Conservation (phyloP, 176 grass and related monocot genomes). For the Avena insularis region DNA sequence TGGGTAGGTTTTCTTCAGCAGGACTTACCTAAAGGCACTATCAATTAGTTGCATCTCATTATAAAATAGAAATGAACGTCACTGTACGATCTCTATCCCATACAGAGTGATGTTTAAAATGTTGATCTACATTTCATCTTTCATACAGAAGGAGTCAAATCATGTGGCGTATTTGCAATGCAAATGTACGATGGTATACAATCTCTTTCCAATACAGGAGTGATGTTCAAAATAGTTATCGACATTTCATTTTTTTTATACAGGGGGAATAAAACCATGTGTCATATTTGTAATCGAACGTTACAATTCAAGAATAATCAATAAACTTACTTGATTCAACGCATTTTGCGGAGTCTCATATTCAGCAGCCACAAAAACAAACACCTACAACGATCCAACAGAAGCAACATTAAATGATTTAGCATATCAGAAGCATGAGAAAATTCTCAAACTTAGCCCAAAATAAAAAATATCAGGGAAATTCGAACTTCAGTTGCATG, state of each 20-base stretch:
- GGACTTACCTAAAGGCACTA: not conserved
- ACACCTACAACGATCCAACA: slow-evolving; percentile 65
- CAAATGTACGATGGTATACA: not conserved
- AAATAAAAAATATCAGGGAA: not conserved
- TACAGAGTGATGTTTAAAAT: not conserved
- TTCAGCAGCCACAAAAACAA: slow-evolving; percentile 98
- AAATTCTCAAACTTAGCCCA: not conserved
- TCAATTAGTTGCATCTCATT: not conserved
- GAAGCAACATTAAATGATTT: slow-evolving; percentile 6
- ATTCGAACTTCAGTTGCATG: not conserved
- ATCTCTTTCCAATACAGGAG: not conserved
- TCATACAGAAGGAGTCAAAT: not conserved
- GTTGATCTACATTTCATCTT: not conserved
- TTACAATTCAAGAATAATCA: not conserved
- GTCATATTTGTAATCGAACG: not conserved
- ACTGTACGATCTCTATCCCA: not conserved
- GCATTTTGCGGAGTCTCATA: slow-evolving; percentile 91
- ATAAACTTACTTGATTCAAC: slow-evolving; percentile 78
- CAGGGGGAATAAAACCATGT: not conserved
- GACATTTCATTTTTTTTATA: not conserved
- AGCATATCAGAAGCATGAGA: not conserved
- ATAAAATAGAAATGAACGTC: not conserved
- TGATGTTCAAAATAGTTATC: not conserved
- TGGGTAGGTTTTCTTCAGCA: slow-evolving; percentile 17
- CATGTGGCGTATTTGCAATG: not conserved